Percentiles rank a stretch among this genome's conserved stretches.
phyloP scores from a whole-genome alignment of 805 yeast species.

The Starmera dryadoides region DNA sequence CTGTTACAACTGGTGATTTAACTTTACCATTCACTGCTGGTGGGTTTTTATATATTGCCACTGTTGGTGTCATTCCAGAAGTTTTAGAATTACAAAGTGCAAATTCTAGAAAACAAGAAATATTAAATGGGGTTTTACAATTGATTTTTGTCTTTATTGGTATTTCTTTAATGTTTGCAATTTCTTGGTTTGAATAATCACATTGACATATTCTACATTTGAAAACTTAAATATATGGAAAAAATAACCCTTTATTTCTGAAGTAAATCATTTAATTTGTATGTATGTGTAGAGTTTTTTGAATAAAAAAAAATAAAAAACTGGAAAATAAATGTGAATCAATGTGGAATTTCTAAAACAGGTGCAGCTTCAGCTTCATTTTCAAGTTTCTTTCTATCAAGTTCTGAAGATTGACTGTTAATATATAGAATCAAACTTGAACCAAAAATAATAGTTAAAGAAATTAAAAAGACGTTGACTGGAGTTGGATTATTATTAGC shows the following conservation, averaged over 20 bases:
- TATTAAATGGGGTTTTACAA: slow-evolving; percentile 36
- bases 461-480: slow-evolving; percentile 51
- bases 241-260: no score
- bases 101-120: slow-evolving; percentile 30
- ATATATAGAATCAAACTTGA: slow-evolving; percentile 20
- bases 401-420: slow-evolving; percentile 27
- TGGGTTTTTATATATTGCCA: slow-evolving; percentile 65
- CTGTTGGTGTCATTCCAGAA: slow-evolving; percentile 73
- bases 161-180: slow-evolving; percentile 44
- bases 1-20: slow-evolving; percentile 41
- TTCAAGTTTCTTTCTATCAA: slow-evolving; percentile 46
- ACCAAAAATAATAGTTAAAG: slow-evolving; percentile 39
- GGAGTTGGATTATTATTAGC: slow-evolving; percentile 78
- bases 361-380: slow-evolving; percentile 59
- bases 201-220: neutral
- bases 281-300: neutral
- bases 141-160: slow-evolving; percentile 45
- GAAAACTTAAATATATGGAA: neutral
- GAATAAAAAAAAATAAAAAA: neutral
- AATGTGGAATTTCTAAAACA: slow-evolving; percentile 35
- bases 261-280: no score
- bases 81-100: slow-evolving; percentile 37
- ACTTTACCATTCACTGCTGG: slow-evolving; percentile 73
- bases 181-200: slow-evolving; percentile 22
- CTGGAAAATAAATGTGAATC: no score